Base-by-base conservation (phyloP, 2,329 filamentous ascomycete genomes). In the Neonectria hederae region DNA sequence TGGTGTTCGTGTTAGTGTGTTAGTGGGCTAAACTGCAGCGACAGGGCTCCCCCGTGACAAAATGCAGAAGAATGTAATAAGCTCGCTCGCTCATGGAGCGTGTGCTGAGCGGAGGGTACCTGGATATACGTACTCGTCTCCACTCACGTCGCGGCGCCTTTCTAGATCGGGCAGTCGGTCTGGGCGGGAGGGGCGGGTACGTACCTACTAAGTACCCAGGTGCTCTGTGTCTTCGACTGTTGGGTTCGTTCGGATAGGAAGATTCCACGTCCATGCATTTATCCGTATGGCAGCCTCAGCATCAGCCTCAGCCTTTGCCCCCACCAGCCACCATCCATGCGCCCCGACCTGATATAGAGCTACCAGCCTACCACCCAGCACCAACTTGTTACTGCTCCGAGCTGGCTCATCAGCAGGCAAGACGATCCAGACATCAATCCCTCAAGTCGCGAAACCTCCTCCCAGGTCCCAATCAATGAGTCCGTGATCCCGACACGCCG, bases 1-100 rank as follows among this genome's bases (percentile, higher is more conserved):
- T 52, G 59, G 59, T 70, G 68, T 62, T 71, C 60, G 67, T 71
- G 60, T 73, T 72, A 69, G 69, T 67, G 66, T 62, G 49, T 54
- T 54, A 59, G 63, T 71, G 69, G 67, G 52, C 59, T 51, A 19
- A 51, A 32, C 48, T 19, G 14, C 4, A 49, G 48, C 30, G 45
- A 26, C 63, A 62, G 55, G 64, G 65, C 51, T 60, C 64, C 61
- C 49, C 52, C 55, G 70, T 71, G 65, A 68, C 40, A 28, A 22
- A 42, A 11, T n/a, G 3, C 38, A 19, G 38, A 7, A 17, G 48
- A 61, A 9, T 42, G 48, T 54, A 11, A 48, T 59, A 14, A 46
- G 54, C 59, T 49, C n/a, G n/a, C n/a, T 13, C 28, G 45, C 52
- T 28, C 24, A 38, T 40, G 38, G 19, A 38, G 28, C 10, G 28